Evolutionary conservation across 768 basidiomycete genomes (phyloP).

Genomic region (Candolleomyces eurysporus): DNA sequence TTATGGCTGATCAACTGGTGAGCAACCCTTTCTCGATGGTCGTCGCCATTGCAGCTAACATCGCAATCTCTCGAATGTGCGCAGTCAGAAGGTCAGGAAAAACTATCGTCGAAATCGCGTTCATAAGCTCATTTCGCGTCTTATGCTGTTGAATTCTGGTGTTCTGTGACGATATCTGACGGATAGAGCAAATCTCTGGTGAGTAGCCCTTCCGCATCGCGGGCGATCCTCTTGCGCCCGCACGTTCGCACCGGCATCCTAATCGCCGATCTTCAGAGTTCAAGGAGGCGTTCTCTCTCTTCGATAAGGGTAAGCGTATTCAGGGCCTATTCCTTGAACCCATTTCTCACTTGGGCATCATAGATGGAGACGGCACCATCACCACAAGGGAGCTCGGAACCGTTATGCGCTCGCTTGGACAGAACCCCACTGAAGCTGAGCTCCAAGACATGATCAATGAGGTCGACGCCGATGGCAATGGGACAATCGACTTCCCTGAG

Average conservation of each 20-base stretch:
- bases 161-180: not conserved
- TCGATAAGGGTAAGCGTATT: conserved; percentile 78
- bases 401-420: conserved; percentile 49
- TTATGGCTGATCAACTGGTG: conserved; percentile 61
- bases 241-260: not conserved
- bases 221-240: conserved; percentile 6
- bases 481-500: conserved; percentile 84
- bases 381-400: conserved; percentile 47
- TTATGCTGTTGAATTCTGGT: not conserved
- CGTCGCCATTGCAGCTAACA: conserved; percentile 14
- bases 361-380: conserved; percentile 45
- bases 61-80: not conserved
- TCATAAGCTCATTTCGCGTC: conserved; percentile 2
- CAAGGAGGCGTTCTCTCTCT: conserved; percentile 98
- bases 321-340: conserved; percentile 6
- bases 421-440: conserved; percentile 48
- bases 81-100: conserved; percentile 56
- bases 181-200: conserved; percentile 89
- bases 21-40: conserved; percentile 19
- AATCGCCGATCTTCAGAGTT: conserved; percentile 56
- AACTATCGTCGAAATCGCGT: conserved; percentile 6
- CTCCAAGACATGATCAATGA: conserved; percentile 50
- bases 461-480: conserved; percentile 75
- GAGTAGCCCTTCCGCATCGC: conserved; percentile 22
- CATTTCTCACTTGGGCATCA: not conserved